Conservation (phyloP, 257 asterid species). For the Nicotiana obtusifolia region DNA sequence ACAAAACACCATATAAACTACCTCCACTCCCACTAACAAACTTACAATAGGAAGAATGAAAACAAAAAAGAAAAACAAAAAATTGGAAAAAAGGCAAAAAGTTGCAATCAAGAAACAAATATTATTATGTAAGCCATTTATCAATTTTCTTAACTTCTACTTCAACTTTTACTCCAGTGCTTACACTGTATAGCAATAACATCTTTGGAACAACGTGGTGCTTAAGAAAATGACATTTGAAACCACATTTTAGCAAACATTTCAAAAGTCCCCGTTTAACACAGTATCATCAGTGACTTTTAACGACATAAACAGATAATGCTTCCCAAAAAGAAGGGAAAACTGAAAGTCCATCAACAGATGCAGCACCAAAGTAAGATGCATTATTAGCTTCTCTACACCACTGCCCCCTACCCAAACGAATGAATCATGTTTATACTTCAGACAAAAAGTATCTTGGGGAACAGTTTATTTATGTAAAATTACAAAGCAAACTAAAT, state of each 20-base stretch:
- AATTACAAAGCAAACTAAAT: neutral
- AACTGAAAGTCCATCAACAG: neutral
- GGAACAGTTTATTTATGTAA: neutral
- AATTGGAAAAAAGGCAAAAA: slow-evolving; percentile 13
- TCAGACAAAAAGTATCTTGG: neutral
- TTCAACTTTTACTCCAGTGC: slow-evolving; percentile 51
- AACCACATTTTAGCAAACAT: slow-evolving; percentile 16
- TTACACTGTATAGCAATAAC: slow-evolving; percentile 27
- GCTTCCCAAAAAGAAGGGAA: neutral
- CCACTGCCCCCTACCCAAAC: neutral
- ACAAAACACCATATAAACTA: slow-evolving; percentile 68
- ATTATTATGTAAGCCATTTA: slow-evolving; percentile 31
- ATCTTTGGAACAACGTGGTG: slow-evolving; percentile 33
- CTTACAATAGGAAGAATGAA: slow-evolving; percentile 25
- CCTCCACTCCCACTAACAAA: slow-evolving; percentile 87
- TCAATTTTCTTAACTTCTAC: slow-evolving; percentile 33
- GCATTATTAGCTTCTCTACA: neutral
- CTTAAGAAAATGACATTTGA: slow-evolving; percentile 21
- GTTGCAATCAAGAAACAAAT: slow-evolving; percentile 28
- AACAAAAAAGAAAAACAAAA: slow-evolving; percentile 5
- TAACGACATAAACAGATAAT: neutral
- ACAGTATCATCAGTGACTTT: neutral
- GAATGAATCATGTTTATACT: neutral
- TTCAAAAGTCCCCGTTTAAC: neutral
- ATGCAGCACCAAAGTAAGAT: neutral